Evolutionary conservation across 768 basidiomycete species (phyloP), one percentile per base, ranked within the genome.

Genomic region (Neoboletus subvelutipes): DNA sequence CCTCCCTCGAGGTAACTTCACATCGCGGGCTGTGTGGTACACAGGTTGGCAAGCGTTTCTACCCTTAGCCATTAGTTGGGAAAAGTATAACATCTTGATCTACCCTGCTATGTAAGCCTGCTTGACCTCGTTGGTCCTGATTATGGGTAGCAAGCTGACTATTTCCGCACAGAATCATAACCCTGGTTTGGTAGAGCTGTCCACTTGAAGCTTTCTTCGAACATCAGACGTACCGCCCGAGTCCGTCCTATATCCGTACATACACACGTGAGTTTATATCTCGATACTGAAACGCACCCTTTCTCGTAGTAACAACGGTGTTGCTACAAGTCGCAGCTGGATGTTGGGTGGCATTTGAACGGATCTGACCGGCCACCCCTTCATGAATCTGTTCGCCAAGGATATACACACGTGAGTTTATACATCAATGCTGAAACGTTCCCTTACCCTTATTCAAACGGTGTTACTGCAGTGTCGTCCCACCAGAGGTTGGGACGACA

Each of bases 21-120:
- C 28, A 28, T 28, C 5, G 28, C 5, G n/a, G 10, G n/a, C 78
- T 18, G 75, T 80, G 10, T 89, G 86, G 85, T 87, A 80, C 60
- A 79, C 84, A 17, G 82, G 83, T 37, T 88, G 80, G 81, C 71
- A 22, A 76, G 0, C 6, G 37, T 84, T 83, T 62, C 75, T 84
- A 3, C 71, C 84, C 13, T 74, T 75, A 5, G 73, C 77, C n/a
- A 72, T 89, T 58, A 80, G 76, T 58, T 88, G 87, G 87, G 71
- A 72, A 22, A 87, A 86, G 70, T 89, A 88, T 67, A 28, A 22
- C 31, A 34, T 34, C 13, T 34, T 34, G 34, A 34, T 34, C 34
- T 34, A 15, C 13, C 34, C 34, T 15, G 6, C 13, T 34, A 13
- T 2, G 13, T 34, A 15, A 34, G 15, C 34, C 34, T 15, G 34